Base-by-base conservation (phyloP, 257 asterid species). In the Ophiorrhiza pumila region DNA sequence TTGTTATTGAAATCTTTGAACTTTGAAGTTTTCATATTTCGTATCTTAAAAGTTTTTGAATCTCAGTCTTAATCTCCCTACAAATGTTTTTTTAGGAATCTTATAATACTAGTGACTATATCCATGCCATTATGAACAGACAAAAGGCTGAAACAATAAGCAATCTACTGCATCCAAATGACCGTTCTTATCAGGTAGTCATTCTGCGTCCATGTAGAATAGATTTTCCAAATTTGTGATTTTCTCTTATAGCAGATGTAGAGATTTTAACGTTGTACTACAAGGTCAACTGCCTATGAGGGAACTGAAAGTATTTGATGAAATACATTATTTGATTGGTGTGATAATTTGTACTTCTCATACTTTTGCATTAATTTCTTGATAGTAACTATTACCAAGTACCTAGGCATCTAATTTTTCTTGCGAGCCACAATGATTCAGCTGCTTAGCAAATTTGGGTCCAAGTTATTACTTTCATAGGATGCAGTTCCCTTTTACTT, bases 71-170 rank as follows among this genome's bases (percentile, higher is more conserved):
- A 61, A 2, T 3, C 60, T 50, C 58, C 15, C 39, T 29, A 25
- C 59, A 62, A 56, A 7, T 66, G 55, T 43, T 49, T 75, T 79
- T 64, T 47, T 81, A 84, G 88, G 86, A 84, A 68, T 79, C 88
- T 53, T 82, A 74, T 47, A 82, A 78, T 76, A 84, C 88, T 13
- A 86, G 88, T 45, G 88, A 84, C 78, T 84, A 84, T 74, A 82
- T 84, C 70, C 77, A 68, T 75, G 83, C 86, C 57, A 68, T 84
- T 29, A 83, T 81, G 31, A 75, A 81, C 73, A 75, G 84, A 60
- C 88, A 84, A 71, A 84, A 84, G 75, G 88, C 88, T 11, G 88
- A 84, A 78, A 75, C 79, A 32, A 84, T 84, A 65, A 84, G 88
- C 79, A 81, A 79, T 65, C 84, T 84, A 41, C 79, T 84, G 67